Percentiles rank a stretch among this genome's conserved stretches.
These are phyloP conservation scores for Ligustrum vulgare DNA, from an alignment of 257 asterid genomes.

Conservation along the genomic window DNA sequence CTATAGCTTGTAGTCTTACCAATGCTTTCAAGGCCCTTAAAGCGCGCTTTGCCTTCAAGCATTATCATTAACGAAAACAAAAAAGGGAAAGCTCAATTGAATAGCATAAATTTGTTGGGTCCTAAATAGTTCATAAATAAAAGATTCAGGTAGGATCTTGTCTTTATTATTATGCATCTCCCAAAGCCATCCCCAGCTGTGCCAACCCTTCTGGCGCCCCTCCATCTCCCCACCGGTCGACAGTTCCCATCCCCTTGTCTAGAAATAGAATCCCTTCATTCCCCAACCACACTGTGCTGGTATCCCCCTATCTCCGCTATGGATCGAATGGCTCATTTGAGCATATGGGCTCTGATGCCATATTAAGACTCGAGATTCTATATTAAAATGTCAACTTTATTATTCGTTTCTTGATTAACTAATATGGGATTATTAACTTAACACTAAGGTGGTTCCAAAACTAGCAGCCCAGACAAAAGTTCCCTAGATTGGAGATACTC, in stretches of 20 bases:
- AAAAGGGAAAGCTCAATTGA: not conserved
- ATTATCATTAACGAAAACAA: slow-evolving; percentile 1
- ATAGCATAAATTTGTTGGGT: not conserved
- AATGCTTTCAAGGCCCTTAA: slow-evolving; percentile 83
- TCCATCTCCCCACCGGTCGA: not conserved
- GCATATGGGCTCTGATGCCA: too few relatives aligned
- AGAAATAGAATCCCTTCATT: too few relatives aligned
- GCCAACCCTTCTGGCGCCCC: not conserved
- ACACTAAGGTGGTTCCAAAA: not conserved
- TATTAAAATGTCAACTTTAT: too few relatives aligned
- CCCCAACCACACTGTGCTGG: too few relatives aligned
- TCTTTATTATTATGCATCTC: not conserved
- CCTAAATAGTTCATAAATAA: not conserved
- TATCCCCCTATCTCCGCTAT: not conserved
- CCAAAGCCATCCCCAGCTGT: not conserved
- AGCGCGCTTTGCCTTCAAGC: slow-evolving; percentile 75
- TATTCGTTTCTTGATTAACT: too few relatives aligned
- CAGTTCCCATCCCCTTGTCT: not conserved
- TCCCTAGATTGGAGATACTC: not conserved
- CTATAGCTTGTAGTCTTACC: slow-evolving; percentile 88
- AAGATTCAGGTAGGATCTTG: not conserved
- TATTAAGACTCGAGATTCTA: too few relatives aligned
- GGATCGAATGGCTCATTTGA: not conserved
- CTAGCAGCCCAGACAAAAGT: not conserved
- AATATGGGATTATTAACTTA: too few relatives aligned